phyloP scores from a whole-genome alignment of 2,329 filamentous ascomycete genomes.

The Colletotrichum costaricense region DNA sequence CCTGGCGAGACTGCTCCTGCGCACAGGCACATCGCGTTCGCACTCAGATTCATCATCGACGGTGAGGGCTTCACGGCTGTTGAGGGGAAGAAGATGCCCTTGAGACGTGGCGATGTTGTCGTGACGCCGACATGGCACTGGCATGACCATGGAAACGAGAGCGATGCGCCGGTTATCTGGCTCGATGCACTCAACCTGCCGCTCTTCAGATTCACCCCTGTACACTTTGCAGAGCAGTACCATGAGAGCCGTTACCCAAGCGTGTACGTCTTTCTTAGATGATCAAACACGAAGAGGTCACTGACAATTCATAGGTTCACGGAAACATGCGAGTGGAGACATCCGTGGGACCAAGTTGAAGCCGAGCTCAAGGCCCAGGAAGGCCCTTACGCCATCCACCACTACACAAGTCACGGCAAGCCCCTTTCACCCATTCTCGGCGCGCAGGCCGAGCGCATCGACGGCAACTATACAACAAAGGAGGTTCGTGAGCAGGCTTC shows the following conservation, averaged over 20 bases:
- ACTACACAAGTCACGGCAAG: constrained; percentile 49
- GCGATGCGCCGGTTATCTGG: constrained; percentile 66
- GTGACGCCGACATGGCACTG: constrained; percentile 69
- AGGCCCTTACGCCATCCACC: constrained; percentile 45
- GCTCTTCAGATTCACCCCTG: constrained; percentile 59
- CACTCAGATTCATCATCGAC: constrained; percentile 68
- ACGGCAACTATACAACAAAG: constrained; percentile 45
- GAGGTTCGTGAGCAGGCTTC: constrained; percentile 59
- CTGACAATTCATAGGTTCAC: constrained; percentile 38
- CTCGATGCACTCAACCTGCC: constrained; percentile 67
- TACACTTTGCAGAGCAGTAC: constrained; percentile 66
- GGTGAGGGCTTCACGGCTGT: constrained; percentile 68
- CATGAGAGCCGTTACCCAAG: constrained; percentile 60
- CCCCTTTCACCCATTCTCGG: constrained; percentile 57
- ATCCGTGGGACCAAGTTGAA: constrained; percentile 58
- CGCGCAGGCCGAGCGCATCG: constrained; percentile 59
- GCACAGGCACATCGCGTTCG: constrained; percentile 67
- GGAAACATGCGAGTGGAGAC: constrained; percentile 52
- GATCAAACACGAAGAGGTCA: too few species aligned
- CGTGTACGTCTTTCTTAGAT: constrained; percentile 40
- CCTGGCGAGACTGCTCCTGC: constrained; percentile 66
- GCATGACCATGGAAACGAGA: constrained; percentile 71
- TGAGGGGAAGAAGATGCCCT: constrained; percentile 62
- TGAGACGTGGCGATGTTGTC: constrained; percentile 65
- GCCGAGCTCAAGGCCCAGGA: constrained; percentile 46